Evolutionary conservation across 345 rosid species (phyloP).

Genomic region (Melastoma malabathricum): DNA sequence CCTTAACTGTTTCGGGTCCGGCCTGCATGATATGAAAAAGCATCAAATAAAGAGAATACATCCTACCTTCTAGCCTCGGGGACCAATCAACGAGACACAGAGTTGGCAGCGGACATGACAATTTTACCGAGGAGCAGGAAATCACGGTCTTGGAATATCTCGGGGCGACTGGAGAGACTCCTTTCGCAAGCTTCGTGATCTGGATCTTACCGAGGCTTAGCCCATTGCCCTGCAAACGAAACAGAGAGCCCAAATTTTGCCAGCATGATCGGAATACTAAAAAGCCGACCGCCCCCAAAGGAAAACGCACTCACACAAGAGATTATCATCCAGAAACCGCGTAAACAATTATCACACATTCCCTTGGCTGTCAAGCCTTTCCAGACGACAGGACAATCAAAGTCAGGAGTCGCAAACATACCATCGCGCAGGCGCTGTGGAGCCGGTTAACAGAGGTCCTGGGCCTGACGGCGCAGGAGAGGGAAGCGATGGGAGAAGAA

Average conservation of each 20-base stretch:
- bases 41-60: not conserved
- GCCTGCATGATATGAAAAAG: conserved; percentile 15
- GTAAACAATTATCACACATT: too few relatives aligned
- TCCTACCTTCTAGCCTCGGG: not conserved
- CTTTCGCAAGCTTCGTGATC: conserved; percentile 13
- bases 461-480: too few relatives aligned
- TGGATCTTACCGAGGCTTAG: conserved; percentile 17
- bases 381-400: too few relatives aligned
- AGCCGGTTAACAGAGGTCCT: too few relatives aligned
- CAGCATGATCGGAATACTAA: too few relatives aligned
- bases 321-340: too few relatives aligned
- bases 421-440: too few relatives aligned
- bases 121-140: conserved; percentile 39
- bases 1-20: conserved; percentile 31
- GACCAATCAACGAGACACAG: not conserved
- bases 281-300: too few relatives aligned
- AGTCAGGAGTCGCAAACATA: too few relatives aligned
- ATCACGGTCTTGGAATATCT: conserved; percentile 19
- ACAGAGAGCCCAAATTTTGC: not conserved
- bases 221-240: conserved; percentile 21
- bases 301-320: too few relatives aligned
- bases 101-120: not conserved
- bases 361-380: too few relatives aligned
- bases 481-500: too few relatives aligned
- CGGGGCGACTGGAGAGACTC: conserved; percentile 11